Evolutionary conservation across 2,329 filamentous ascomycete species (phyloP).

Genomic region (Sporothrix phasma): DNA sequence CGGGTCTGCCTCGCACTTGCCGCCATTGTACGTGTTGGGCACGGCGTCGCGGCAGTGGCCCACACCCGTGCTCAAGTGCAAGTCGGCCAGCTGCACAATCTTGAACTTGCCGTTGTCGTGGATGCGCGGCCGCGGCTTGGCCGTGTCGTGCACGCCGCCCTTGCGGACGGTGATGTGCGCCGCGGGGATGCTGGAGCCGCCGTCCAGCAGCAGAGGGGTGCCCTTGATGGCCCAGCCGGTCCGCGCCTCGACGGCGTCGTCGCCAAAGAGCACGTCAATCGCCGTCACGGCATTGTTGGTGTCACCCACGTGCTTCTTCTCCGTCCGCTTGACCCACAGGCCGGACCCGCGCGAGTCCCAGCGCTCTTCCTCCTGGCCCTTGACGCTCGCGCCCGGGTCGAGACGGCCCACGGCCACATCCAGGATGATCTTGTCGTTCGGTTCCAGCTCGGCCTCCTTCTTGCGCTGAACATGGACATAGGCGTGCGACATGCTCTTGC

Average conservation of each 20-base stretch:
- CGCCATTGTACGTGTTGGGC: conserved; percentile 60
- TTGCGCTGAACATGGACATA: conserved; percentile 77
- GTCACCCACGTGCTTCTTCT: conserved; percentile 63
- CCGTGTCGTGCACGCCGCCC: conserved; percentile 52
- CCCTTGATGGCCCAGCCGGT: conserved; percentile 74
- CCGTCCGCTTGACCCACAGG: conserved; percentile 71
- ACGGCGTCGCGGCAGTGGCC: conserved; percentile 80
- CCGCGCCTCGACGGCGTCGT: conserved; percentile 83
- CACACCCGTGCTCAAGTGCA: conserved; percentile 85
- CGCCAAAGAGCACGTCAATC: conserved; percentile 78
- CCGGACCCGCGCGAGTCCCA: conserved; percentile 74
- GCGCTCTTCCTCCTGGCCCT: conserved; percentile 43
- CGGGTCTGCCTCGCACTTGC: conserved; percentile 81
- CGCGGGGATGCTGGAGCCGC: conserved; percentile 50
- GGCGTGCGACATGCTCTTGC: conserved; percentile 63
- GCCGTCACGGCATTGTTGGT: conserved; percentile 65
- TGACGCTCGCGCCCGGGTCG: conserved; percentile 52
- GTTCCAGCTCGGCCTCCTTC: conserved; percentile 70
- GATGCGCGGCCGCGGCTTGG: conserved; percentile 67
- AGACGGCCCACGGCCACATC: conserved; percentile 66
- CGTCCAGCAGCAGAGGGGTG: conserved; percentile 61
- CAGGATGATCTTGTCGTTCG: conserved; percentile 67
- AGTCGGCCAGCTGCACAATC: conserved; percentile 90
- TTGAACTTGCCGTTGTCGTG: conserved; percentile 89
- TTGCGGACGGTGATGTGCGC: conserved; percentile 70